These are phyloP conservation scores for Podila epigama DNA, from an alignment of 192 early-diverging fungal genomes.

Conservation along the genomic window DNA sequence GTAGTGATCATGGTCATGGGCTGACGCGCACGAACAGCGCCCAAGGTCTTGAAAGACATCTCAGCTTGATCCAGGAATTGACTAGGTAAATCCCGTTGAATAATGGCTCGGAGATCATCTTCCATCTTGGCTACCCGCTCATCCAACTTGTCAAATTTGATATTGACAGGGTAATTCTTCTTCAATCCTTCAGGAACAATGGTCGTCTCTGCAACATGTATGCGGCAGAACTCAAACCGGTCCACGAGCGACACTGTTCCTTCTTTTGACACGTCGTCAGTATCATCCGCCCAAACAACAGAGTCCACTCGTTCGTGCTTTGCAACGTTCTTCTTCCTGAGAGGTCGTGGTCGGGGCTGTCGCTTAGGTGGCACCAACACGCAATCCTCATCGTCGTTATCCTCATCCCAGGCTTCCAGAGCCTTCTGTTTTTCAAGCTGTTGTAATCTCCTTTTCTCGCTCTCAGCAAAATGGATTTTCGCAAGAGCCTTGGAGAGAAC, in stretches of 20 bases:
- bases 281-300: background rate
- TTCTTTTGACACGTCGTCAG: background rate
- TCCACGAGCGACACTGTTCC: constrained; percentile 23
- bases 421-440: background rate
- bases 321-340: background rate
- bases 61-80: constrained; percentile 34
- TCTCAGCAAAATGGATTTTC: background rate
- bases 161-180: constrained; percentile 43
- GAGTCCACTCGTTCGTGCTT: background rate
- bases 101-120: constrained; percentile 41
- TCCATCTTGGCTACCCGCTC: constrained; percentile 39
- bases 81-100: constrained; percentile 31
- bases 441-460: background rate
- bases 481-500: constrained; percentile 9
- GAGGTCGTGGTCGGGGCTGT: background rate
- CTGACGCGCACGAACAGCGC: constrained; percentile 51
- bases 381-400: background rate
- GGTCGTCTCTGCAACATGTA: constrained; percentile 48
- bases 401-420: background rate
- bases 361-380: too few relatives aligned
- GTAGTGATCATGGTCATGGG: constrained; percentile 49
- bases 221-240: constrained; percentile 55
- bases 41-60: constrained; percentile 44
- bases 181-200: constrained; percentile 51
- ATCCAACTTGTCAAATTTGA: constrained; percentile 46